Evolutionary conservation across 2,329 filamentous ascomycete species (phyloP).

Genomic region (Ascochyta fabae): DNA sequence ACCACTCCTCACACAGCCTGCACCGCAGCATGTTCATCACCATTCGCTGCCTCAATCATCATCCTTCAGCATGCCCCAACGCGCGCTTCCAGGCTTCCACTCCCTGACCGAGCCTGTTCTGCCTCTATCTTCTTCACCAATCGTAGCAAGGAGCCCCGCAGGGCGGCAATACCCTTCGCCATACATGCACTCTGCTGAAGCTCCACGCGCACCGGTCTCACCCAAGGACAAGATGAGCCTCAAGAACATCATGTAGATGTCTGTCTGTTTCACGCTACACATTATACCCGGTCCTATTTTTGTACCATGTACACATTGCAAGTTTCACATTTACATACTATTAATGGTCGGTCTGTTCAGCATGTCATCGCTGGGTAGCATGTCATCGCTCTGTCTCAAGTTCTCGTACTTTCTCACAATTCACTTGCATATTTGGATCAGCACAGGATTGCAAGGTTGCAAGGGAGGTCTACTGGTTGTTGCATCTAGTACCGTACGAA

Average conservation of each 20-base stretch:
- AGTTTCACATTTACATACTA: constrained; percentile 20
- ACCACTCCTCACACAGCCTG: constrained; percentile 43
- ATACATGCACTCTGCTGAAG: constrained; percentile 33
- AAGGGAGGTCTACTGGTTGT: background rate
- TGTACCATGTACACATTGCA: constrained; percentile 16
- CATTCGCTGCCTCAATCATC: constrained; percentile 41
- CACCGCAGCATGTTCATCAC: constrained; percentile 39
- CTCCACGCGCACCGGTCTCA: constrained; percentile 43
- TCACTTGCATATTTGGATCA: constrained; percentile 11
- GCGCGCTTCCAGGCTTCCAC: constrained; percentile 41
- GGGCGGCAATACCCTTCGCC: constrained; percentile 43
- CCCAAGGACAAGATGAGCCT: constrained; percentile 45
- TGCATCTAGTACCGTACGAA: constrained; percentile 11
- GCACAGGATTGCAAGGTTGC: background rate
- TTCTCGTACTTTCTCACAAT: constrained; percentile 3
- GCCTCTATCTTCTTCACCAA: constrained; percentile 30
- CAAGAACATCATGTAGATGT: constrained; percentile 42
- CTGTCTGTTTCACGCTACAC: constrained; percentile 28
- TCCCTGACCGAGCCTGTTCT: constrained; percentile 43
- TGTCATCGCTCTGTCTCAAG: constrained; percentile 3
- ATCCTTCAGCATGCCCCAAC: constrained; percentile 32
- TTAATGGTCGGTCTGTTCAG: constrained; percentile 10
- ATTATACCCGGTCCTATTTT: constrained; percentile 31
- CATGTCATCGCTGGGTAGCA: constrained; percentile 11
- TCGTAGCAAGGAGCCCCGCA: constrained; percentile 33